These are phyloP conservation scores for Acanthamoeba rhysodes DNA, from an alignment of 208 protist genomes.

Conservation along the genomic window DNA sequence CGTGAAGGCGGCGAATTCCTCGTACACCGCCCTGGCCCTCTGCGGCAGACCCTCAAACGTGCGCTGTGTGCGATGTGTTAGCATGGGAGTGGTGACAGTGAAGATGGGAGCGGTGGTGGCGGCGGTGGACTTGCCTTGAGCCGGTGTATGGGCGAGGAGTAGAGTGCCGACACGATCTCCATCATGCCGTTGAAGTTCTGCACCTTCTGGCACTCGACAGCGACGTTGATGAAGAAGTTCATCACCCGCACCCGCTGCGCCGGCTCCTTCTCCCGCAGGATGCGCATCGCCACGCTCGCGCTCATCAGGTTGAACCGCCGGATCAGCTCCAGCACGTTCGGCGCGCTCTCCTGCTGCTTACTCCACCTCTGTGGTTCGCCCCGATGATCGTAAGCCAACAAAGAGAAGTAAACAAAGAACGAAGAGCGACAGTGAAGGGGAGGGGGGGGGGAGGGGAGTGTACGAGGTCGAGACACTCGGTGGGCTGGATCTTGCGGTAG, in stretches of 20 bases:
- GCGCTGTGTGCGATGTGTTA: background rate
- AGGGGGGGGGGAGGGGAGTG: background rate
- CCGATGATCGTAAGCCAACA: background rate
- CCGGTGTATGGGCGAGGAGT: conserved; percentile 8
- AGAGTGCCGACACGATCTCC: conserved; percentile 67
- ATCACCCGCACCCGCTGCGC: background rate
- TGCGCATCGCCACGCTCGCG: background rate
- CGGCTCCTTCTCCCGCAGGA: conserved; percentile 53
- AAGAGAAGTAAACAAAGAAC: background rate
- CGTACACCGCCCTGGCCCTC: conserved; percentile 2
- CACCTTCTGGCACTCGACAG: conserved; percentile 64
- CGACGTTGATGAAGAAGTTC: conserved; percentile 75
- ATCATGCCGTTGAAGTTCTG: conserved; percentile 76
- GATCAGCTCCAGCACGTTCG: conserved; percentile 47
- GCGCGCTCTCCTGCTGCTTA: conserved; percentile 8
- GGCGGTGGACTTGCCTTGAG: background rate
- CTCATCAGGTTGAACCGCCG: conserved; percentile 72
- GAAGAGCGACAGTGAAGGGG: background rate
- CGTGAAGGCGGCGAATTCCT: conserved; percentile 40
- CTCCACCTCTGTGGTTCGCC: conserved; percentile 42
- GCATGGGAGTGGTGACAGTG: conserved; percentile 54
- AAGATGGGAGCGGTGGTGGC: background rate
- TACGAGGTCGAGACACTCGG: conserved; percentile 67
- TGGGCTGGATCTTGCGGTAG: conserved; percentile 69
- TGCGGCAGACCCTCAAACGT: conserved; percentile 28